A percentile compares a stretch with the other conserved stretches of the same genome.
Conservation (phyloP, 306 rosid species). For the Dalbergia oliveri region DNA sequence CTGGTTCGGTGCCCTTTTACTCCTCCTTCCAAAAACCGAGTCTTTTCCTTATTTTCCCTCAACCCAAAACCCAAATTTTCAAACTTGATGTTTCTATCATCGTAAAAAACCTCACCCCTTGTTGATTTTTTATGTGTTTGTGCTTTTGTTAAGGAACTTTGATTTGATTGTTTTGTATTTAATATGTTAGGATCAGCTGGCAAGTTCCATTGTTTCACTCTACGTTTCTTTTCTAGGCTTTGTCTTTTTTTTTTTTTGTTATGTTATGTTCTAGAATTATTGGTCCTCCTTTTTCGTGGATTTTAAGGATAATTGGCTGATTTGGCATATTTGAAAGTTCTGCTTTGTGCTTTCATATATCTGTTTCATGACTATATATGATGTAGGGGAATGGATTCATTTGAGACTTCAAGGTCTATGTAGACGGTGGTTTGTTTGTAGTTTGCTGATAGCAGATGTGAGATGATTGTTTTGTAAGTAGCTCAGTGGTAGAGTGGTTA, state of each 20-base stretch:
- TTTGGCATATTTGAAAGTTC: slow-evolving; percentile 20
- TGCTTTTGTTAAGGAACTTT: slow-evolving; percentile 5
- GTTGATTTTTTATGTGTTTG: not conserved
- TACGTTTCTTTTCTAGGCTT: too few relatives aligned
- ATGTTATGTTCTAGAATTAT: not conserved
- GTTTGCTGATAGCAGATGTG: not conserved
- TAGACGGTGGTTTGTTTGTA: not conserved
- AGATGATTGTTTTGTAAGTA: not conserved
- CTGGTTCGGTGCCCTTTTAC: slow-evolving; percentile 61
- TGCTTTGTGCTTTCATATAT: slow-evolving; percentile 22
- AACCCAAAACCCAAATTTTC: not conserved
- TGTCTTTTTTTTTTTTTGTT: not conserved
- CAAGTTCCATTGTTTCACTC: not conserved
- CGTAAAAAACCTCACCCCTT: not conserved
- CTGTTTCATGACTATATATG: not conserved
- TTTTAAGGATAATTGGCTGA: not conserved
- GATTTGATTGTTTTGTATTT: slow-evolving; percentile 27
- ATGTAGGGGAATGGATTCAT: not conserved
- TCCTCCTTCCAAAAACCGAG: not conserved
- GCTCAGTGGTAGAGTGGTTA: not conserved
- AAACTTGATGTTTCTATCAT: not conserved
- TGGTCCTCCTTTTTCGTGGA: not conserved
- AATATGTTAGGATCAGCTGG: not conserved
- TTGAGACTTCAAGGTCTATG: slow-evolving; percentile 13
- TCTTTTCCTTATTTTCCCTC: slow-evolving; percentile 27